These are phyloP conservation scores for Botrytis cinerea DNA, from an alignment of 2,329 filamentous ascomycete species.

Conservation along the genomic window DNA sequence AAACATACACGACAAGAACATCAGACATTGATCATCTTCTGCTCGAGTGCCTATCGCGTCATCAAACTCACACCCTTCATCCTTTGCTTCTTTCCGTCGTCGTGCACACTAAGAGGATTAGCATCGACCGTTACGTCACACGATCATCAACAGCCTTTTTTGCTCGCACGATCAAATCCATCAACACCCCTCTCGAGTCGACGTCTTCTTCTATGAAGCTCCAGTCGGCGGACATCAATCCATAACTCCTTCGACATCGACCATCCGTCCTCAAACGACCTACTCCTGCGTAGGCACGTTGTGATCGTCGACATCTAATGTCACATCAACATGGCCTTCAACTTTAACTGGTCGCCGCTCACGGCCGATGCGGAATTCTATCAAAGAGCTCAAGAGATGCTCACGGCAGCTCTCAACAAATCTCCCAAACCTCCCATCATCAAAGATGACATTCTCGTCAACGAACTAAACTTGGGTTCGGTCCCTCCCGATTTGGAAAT, in stretches of 20 bases:
- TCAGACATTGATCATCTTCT: not conserved
- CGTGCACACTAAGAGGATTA: not conserved
- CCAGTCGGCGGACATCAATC: not conserved
- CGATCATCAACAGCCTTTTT: not conserved
- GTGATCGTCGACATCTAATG: constrained; percentile 34
- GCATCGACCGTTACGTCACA: not conserved
- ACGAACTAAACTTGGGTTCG: constrained; percentile 93
- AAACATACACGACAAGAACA: not conserved
- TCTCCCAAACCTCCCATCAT: constrained; percentile 98
- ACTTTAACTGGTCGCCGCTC: constrained; percentile 99
- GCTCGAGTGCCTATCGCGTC: not conserved
- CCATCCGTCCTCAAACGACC: constrained; percentile 24
- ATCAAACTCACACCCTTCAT: not conserved
- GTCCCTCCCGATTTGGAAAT: constrained; percentile 96
- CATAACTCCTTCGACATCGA: constrained; percentile 38
- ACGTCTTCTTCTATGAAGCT: constrained; percentile 20
- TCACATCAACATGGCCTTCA: constrained; percentile 80
- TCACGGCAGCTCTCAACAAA: constrained; percentile 95
- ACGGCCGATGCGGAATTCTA: constrained; percentile 93
- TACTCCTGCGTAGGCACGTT: not conserved
- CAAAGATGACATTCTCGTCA: constrained; percentile 98
- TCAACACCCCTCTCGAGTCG: not conserved
- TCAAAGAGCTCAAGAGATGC: constrained; percentile 85
- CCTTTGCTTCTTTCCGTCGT: not conserved
- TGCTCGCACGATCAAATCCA: constrained; percentile 4